Evolutionary conservation across 2,329 filamentous ascomycete genomes (phyloP).

Genomic region (Claviceps arundinis): DNA sequence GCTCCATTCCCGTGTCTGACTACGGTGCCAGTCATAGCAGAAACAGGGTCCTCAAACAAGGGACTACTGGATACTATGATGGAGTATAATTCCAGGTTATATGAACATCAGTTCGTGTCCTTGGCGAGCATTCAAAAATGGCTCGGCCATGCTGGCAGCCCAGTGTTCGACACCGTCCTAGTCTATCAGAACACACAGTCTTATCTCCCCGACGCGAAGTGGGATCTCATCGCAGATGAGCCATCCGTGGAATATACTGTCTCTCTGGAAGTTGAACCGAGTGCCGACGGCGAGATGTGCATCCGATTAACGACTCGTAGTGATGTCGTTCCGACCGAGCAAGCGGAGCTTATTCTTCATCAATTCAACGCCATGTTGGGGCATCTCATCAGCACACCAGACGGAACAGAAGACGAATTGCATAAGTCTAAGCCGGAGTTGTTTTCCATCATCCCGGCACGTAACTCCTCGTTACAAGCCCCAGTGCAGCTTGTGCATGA

Average conservation of each 20-base stretch:
- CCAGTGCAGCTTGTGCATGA: conserved; percentile 55
- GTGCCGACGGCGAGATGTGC: conserved; percentile 30
- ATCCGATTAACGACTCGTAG: conserved; percentile 55
- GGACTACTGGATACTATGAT: conserved; percentile 51
- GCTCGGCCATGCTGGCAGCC: conserved; percentile 49
- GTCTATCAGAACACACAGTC: conserved; percentile 57
- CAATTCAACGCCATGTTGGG: conserved; percentile 61
- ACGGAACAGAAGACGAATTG: conserved; percentile 27
- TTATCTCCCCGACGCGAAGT: conserved; percentile 24
- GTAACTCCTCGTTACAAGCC: conserved; percentile 41
- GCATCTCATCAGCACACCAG: conserved; percentile 39
- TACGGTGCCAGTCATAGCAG: conserved; percentile 61
- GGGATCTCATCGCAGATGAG: conserved; percentile 50
- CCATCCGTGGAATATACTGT: conserved; percentile 65
- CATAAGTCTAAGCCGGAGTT: conserved; percentile 22
- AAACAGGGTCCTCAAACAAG: conserved; percentile 37
- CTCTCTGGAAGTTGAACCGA: conserved; percentile 65
- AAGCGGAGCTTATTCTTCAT: conserved; percentile 51
- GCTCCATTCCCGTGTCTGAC: conserved; percentile 68
- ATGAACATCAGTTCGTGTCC: conserved; percentile 59
- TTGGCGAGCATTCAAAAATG: conserved; percentile 60
- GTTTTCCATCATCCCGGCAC: conserved; percentile 54
- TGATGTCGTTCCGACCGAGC: conserved; percentile 51
- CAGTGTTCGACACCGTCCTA: conserved; percentile 73
- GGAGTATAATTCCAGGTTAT: conserved; percentile 47